Base-by-base conservation (phyloP, 257 asterid species). In the Nicotiana tabacum region DNA sequence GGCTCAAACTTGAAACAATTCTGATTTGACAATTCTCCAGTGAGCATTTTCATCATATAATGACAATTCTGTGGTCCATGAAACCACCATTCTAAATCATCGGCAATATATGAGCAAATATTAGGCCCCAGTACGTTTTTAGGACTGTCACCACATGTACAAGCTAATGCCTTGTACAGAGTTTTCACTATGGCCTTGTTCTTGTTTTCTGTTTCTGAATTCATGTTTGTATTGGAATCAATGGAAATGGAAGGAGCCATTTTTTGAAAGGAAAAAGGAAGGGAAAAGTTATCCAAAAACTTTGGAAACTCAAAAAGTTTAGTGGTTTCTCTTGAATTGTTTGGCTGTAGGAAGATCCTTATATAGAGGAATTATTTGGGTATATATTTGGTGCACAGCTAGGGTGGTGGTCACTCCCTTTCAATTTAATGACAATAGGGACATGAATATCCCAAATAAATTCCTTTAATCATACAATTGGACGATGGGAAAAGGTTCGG, bases 31-130 rank as follows among this genome's bases (percentile, higher is more conserved):
- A 90, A 82, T 66, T 90, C 85, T 21, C 99, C 98, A 1, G 98
- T 95, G 51, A 93, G 94, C 90, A 88, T 76, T 57, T 94, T 95
- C 99, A 94, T 95, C 99, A 95, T 95, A 89, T 91, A 92, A 84
- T 95, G 92, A 87, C 97, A 91, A 85, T 93, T 89, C 6, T 90
- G 99, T 2, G 99, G 99, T 69, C 99, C 99, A 81, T 95, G 99
- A 89, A 95, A 94, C 99, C 99, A 95, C 98, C 98, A 95, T 68
- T 95, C 98, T 29, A 95, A 85, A 83, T 95, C 97, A 35, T 83
- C 81, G 11, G 88, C 93, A 2, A 95, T 76, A 43, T 7, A 43
- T 8, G 48, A 43, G 48, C 48, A 43, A 43, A 43, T 43, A 43
- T 43, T 43, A 43, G 48, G 88, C 85, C 2, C 88, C 77, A 2